Evolutionary conservation across 495 filamentous ascomycete genomes (phyloP).

Genomic region (Pseudoneurospora amorphoporcata): DNA sequence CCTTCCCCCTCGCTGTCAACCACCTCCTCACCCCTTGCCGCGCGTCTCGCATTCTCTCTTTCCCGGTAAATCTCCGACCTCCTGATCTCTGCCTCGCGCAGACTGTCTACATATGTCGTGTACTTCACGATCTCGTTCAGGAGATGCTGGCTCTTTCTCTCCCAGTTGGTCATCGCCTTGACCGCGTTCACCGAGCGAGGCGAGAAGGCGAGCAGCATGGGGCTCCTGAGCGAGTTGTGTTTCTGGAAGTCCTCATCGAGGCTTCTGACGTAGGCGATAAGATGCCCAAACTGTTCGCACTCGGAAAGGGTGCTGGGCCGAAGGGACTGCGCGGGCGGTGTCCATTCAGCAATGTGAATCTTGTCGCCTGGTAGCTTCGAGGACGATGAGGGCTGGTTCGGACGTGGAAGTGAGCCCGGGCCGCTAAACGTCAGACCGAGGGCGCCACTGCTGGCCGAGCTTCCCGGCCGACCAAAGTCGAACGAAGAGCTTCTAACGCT

Average conservation of each 20-base stretch:
- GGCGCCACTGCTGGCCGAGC: constrained; percentile 58
- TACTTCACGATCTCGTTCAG: constrained; percentile 96
- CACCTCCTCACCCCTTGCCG: constrained; percentile 25
- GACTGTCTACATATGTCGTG: constrained; percentile 79
- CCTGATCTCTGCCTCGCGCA: constrained; percentile 38
- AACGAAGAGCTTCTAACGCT: constrained; percentile 32
- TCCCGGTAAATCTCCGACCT: constrained; percentile 40
- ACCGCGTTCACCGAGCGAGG: constrained; percentile 69
- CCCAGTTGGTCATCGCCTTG: constrained; percentile 91
- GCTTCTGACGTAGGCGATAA: constrained; percentile 69
- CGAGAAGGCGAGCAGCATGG: constrained; percentile 84
- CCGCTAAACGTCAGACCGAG: constrained; percentile 33
- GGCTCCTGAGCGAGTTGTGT: constrained; percentile 76
- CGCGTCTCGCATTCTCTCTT: constrained; percentile 31
- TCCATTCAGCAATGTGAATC: constrained; percentile 80
- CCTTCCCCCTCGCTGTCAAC: constrained; percentile 1
- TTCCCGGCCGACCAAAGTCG: constrained; percentile 28
- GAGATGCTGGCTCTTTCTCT: constrained; percentile 84
- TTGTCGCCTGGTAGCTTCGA: constrained; percentile 71
- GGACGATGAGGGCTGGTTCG: not conserved
- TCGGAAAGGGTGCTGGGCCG: constrained; percentile 68
- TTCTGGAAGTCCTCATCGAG: constrained; percentile 76
- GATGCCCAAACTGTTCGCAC: constrained; percentile 64
- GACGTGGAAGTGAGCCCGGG: constrained; percentile 17
- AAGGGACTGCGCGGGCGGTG: constrained; percentile 85